Evolutionary conservation across 1,284 basidiomycete genomes (phyloP), one percentile per base, ranked within the genome.

Genomic region (Irpex sp.): DNA sequence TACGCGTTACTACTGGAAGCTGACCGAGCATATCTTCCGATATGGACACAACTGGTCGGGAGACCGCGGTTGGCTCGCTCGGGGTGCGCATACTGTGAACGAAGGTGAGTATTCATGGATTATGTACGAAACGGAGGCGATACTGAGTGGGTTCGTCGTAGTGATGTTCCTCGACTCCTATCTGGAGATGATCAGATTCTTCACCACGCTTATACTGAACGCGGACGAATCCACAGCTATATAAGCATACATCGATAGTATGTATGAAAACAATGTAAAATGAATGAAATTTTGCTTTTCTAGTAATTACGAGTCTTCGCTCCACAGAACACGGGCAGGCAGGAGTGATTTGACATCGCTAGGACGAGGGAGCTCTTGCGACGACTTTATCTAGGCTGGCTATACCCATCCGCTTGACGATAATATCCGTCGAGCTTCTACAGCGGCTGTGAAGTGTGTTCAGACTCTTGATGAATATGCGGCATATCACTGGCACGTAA

Each of bases 61-160:
- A n/a, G 82, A 82, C 72, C 77, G 78, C 11, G 81, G 78, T 62
- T 82, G 73, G 70, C 66, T 78, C 80, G 74, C 80, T 75, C 83
- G 83, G 65, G 87, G 87, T 4, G 83, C 91, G 38, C 94, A 95
- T 79, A 94, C 94, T 0, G 80, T 87, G 15, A 82, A 88, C 67
- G 87, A 87, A 79, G 78, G 84, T 76, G 67, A 70, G 72, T 59
- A 3, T n/a, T 63, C n/a, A 42, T 54, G 6, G 32, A 20, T 18
- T 32, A 60, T 66, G 54, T 13, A 54, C 67, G 65, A 42, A 24
- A 6, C 32, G 65, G 27, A 69, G 65, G 63, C 67, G 43, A 67
- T 60, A 63, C 64, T 66, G 44, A 68, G 22, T 69, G n/a, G 5
- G 9, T 27, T 68, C 11, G 62, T 38, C 54, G 20, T 70, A 88